These are phyloP conservation scores for Coprinellus aureogranulatus DNA, from an alignment of 768 basidiomycete genomes.

Conservation along the genomic window DNA sequence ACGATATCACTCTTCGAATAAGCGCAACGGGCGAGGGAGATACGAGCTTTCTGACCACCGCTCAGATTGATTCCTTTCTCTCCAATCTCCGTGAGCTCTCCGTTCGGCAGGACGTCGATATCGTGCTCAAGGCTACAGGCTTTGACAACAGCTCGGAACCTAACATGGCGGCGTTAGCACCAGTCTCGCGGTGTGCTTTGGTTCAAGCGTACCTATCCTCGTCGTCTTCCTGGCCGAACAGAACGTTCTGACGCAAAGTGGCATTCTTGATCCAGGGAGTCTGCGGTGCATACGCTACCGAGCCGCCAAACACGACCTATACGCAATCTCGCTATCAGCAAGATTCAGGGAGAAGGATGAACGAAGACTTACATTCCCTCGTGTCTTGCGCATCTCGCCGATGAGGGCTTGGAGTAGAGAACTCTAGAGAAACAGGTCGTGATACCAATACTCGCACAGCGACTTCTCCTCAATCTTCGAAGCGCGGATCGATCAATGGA, in stretches of 20 bases:
- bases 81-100: constrained; percentile 69
- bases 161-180: not conserved
- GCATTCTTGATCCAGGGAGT: constrained; percentile 66
- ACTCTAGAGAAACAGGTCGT: constrained; percentile 34
- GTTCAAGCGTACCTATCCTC: constrained; percentile 27
- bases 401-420: constrained; percentile 55
- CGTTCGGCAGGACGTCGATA: constrained; percentile 66
- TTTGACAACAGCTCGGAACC: constrained; percentile 54
- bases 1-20: constrained; percentile 74
- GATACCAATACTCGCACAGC: no score
- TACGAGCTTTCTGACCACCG: constrained; percentile 60
- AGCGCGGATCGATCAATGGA: no score
- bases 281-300: constrained; percentile 59
- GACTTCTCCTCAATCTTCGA: no score
- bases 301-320: constrained; percentile 27
- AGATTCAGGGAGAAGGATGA: no score
- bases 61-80: constrained; percentile 75
- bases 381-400: constrained; percentile 64
- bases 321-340: no score
- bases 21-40: constrained; percentile 73
- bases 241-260: constrained; percentile 69
- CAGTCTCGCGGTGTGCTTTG: not conserved
- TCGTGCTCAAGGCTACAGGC: constrained; percentile 74
- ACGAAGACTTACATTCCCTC: constrained; percentile 40
- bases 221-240: constrained; percentile 68